phyloP scores from a whole-genome alignment of 2,329 filamentous ascomycete species.

The Sclerotinia glacialis region DNA sequence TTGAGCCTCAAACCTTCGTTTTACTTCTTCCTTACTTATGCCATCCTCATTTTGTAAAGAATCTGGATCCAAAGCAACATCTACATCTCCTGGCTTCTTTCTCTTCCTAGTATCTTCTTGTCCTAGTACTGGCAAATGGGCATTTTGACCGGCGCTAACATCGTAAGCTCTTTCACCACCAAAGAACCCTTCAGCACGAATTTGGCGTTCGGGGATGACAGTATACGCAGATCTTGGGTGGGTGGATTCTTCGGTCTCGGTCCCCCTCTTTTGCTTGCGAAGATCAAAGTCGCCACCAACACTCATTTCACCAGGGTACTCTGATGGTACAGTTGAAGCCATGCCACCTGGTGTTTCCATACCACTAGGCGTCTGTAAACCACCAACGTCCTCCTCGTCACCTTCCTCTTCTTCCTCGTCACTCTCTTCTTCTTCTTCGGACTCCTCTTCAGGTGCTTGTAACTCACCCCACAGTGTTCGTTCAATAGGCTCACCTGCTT shows the following conservation, averaged over 20 bases:
- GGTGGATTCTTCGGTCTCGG: constrained; percentile 78
- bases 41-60: constrained; percentile 70
- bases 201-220: constrained; percentile 83
- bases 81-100: constrained; percentile 95
- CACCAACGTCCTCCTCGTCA: constrained; percentile 59
- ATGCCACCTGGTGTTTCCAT: constrained; percentile 79
- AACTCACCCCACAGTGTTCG: constrained; percentile 89
- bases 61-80: constrained; percentile 88
- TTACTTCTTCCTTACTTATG: constrained; percentile 80
- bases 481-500: constrained; percentile 77
- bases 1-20: constrained; percentile 72
- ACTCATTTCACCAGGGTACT: constrained; percentile 71
- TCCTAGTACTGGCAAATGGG: constrained; percentile 70
- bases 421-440: constrained; percentile 60
- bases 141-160: constrained; percentile 58
- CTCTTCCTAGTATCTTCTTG: constrained; percentile 74
- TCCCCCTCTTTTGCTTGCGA: constrained; percentile 79
- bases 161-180: constrained; percentile 94
- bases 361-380: constrained; percentile 71
- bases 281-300: constrained; percentile 87
- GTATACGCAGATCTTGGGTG: constrained; percentile 79
- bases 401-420: constrained; percentile 69
- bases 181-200: constrained; percentile 88
- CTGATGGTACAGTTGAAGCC: constrained; percentile 75
- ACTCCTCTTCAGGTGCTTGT: constrained; percentile 73